Evolutionary conservation across 306 rosid species (phyloP), one percentile per base, ranked within the genome.

Genomic region (Dicorynia guianensis): DNA sequence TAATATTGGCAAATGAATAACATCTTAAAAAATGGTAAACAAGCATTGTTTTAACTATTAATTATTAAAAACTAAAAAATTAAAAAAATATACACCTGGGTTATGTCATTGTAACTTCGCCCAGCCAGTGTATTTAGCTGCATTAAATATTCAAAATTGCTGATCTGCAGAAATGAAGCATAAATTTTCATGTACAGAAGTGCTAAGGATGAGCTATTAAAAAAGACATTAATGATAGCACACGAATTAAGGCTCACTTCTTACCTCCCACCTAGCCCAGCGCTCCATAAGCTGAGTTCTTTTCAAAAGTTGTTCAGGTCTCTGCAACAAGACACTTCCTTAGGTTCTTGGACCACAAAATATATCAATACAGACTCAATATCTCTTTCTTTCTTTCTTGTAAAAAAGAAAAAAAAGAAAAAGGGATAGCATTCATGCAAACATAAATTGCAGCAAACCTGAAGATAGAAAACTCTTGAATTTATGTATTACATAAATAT

Each of bases 211-310:
- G 68, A 56, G 67, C 60, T 25, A 67, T 62, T 63, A 67, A 30
- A 65, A 18, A 34, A 47, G 63, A 63, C 66, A 54, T 33, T 34
- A 63, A 61, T 19, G 36, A 43, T 33, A 64, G 75, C n/a, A 18
- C 56, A 69, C 40, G 64, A 56, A 56, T 64, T 67, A 38, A 62
- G 76, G 67, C 36, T 56, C 67, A 72, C 30, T 61, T 54, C 86
- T 70, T 88, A 95, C 97, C 99, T 95, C 99, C 99, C 99, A 89
- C 86, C 97, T 90, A n/a, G 93, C 97, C 99, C 99, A 95, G 55
- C 97, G 90, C 83, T 95, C 99, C 97, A 86, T 95, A 70, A 95
- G 97, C 73, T 95, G 97, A 71, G 88, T 92, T 90, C 97, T 92
- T 83, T 90, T 91, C 53, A 95, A 65, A 80, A 95, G 93, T 90